Evolutionary conservation across 805 yeast genomes (phyloP).

Genomic region (Blastobotrys parvus): DNA sequence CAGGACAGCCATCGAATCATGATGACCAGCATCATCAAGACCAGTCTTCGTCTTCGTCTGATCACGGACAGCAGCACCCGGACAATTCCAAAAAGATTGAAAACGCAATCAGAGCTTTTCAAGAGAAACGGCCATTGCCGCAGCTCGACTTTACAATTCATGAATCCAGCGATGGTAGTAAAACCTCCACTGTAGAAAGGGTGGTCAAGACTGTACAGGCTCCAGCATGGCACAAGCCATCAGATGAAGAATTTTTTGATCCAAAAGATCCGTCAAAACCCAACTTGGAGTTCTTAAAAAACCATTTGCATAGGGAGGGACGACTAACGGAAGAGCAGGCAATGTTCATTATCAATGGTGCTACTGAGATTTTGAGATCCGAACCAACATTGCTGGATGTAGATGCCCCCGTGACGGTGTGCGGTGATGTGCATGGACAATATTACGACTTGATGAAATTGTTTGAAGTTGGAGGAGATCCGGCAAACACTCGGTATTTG

Average conservation of each 20-base stretch:
- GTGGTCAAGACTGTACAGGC: conserved; percentile 51
- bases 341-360: conserved; percentile 51
- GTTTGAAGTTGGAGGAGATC: conserved; percentile 91
- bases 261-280: conserved; percentile 49
- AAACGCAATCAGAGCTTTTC: conserved; percentile 30
- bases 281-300: conserved; percentile 56
- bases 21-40: too few species aligned
- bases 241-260: conserved; percentile 58
- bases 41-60: too few species aligned
- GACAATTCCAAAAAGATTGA: conserved; percentile 18
- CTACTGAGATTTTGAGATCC: conserved; percentile 49
- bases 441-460: conserved; percentile 81
- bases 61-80: too few species aligned
- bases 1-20: too few species aligned
- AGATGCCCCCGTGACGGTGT: conserved; percentile 89
- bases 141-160: conserved; percentile 37
- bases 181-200: conserved; percentile 48
- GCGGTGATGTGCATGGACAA: conserved; percentile 98
- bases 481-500: conserved; percentile 63
- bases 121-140: conserved; percentile 25
- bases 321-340: conserved; percentile 67
- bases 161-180: conserved; percentile 51
- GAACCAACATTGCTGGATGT: conserved; percentile 79
- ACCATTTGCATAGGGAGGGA: conserved; percentile 77
- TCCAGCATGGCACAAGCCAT: conserved; percentile 58